Base-by-base conservation (phyloP, 2,329 filamentous ascomycete species). In the Macrophomina pseudophaseolina region DNA sequence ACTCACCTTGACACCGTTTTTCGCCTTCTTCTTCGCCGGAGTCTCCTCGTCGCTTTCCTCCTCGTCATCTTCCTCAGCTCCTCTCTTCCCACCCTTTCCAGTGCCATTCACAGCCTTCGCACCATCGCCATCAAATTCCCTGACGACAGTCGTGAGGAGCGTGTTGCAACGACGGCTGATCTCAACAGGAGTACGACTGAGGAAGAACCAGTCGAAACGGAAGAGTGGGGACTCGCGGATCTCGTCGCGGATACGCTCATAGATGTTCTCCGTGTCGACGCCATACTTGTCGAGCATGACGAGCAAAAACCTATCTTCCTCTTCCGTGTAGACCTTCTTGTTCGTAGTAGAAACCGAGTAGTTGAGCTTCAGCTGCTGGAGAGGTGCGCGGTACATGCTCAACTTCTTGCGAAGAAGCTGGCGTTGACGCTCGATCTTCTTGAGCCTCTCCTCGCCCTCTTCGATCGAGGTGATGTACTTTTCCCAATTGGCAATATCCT, bases 291-390 rank as follows among this genome's bases (percentile, higher is more conserved):
- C 93, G 5, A 99, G 85, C 81, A 97, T 90, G 59, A 99, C 94
- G 40, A 99, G 85, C 63, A 99, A 81, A 81, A 99, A 99, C 3
- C 95, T 88, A 76, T 99, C 95, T 78, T 99, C 95, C 76, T 99
- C 95, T 77, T 99, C 96, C 0, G 94, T 98, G 78, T 99, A 99
- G 0, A 99, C 94, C 83, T 99, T 99, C 84, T 99, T 99, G 87
- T 99, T 99, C 9, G 96, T 99, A 2, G 95, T 99, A 6, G 93
- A 97, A 33, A 99, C 95, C 0, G 94, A 97, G 80, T 99, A 99
- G 81, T 97, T 98, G 83, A 99, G 93, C 84, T 97, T 97, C 74
- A 99, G 88, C 80, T 99, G 95, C 79, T 99, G 95, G 16, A 99
- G 86, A 30, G 95, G 96, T 59, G 98, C 94, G n/a, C 95, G 91